Evolutionary conservation across 352 stramenopile genomes (phyloP).

Genomic region (Elongisporangium prolatum): DNA sequence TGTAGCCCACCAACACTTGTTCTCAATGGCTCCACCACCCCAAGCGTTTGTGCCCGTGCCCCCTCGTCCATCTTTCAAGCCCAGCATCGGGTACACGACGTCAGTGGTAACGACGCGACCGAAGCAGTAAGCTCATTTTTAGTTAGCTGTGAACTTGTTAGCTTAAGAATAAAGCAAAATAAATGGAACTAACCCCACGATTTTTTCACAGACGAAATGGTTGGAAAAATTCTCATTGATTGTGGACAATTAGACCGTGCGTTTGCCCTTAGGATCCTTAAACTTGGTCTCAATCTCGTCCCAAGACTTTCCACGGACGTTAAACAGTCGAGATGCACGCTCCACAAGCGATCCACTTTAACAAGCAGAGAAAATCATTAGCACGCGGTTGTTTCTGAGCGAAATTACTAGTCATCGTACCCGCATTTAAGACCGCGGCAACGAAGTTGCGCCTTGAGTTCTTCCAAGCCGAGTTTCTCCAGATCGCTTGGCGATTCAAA

Average conservation of each 20-base stretch:
- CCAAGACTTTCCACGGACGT: conserved; percentile 88
- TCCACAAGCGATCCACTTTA: conserved; percentile 86
- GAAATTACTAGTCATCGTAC: conserved; percentile 27
- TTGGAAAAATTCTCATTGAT: background rate
- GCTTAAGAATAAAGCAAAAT: background rate
- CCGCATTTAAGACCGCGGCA: conserved; percentile 95
- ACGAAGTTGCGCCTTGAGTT: conserved; percentile 90
- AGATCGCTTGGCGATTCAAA: conserved; percentile 68
- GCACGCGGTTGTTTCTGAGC: background rate
- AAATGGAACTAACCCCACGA: background rate
- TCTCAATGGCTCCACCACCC: conserved; percentile 25
- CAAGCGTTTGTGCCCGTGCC: conserved; percentile 23
- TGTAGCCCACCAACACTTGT: conserved; percentile 22
- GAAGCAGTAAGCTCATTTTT: too few species aligned
- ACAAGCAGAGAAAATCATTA: conserved; percentile 3
- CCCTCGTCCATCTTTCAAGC: conserved; percentile 56
- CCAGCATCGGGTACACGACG: conserved; percentile 69
- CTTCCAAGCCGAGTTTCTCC: conserved; percentile 85
- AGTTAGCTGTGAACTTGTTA: too few species aligned
- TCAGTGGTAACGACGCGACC: conserved; percentile 58
- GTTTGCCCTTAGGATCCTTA: conserved; percentile 45
- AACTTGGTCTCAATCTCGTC: conserved; percentile 88
- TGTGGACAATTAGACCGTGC: background rate
- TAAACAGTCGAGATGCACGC: conserved; percentile 89
- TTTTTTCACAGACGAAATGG: background rate